Evolutionary conservation across 352 stramenopile genomes (phyloP).

Genomic region (Phytophthora melonis): DNA sequence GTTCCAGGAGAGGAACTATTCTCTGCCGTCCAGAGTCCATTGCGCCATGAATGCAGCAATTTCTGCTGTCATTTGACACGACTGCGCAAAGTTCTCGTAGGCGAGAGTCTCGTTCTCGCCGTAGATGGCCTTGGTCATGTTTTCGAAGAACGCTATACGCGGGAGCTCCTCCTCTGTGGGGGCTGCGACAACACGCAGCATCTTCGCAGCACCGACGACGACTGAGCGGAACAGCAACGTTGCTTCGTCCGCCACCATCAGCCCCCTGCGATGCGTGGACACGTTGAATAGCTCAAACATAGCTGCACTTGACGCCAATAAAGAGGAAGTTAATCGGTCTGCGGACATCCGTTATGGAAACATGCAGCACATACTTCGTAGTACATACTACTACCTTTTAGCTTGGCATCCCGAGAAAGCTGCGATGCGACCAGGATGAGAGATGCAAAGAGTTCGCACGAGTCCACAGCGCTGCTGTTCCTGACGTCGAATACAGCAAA

Average conservation of each 20-base stretch:
- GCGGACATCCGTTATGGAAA: neutral
- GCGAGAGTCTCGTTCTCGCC: slow-evolving; percentile 39
- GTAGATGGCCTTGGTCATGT: slow-evolving; percentile 43
- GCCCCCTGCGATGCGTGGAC: slow-evolving; percentile 36
- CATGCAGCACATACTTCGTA: neutral
- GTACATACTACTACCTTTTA: slow-evolving; percentile 28
- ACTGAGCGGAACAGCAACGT: slow-evolving; percentile 43
- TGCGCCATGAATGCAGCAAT: slow-evolving; percentile 27
- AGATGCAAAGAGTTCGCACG: slow-evolving; percentile 33
- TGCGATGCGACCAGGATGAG: slow-evolving; percentile 32
- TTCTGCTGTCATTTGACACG: slow-evolving; percentile 23
- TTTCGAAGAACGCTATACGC: slow-evolving; percentile 27
- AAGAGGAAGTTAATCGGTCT: too few relatives aligned
- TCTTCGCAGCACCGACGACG: slow-evolving; percentile 16
- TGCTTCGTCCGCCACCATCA: slow-evolving; percentile 44
- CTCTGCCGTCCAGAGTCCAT: slow-evolving; percentile 2
- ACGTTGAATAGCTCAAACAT: slow-evolving; percentile 49
- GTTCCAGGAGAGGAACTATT: too few relatives aligned
- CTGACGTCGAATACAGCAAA: slow-evolving; percentile 32
- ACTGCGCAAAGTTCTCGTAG: slow-evolving; percentile 23
- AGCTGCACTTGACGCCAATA: slow-evolving; percentile 3
- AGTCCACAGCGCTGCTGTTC: slow-evolving; percentile 17
- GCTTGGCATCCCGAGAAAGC: slow-evolving; percentile 30
- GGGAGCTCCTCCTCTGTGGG: slow-evolving; percentile 1
- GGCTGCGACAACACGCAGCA: slow-evolving; percentile 2